phyloP scores from a whole-genome alignment of 1,284 basidiomycete genomes.

The Ganoderma boninense region DNA sequence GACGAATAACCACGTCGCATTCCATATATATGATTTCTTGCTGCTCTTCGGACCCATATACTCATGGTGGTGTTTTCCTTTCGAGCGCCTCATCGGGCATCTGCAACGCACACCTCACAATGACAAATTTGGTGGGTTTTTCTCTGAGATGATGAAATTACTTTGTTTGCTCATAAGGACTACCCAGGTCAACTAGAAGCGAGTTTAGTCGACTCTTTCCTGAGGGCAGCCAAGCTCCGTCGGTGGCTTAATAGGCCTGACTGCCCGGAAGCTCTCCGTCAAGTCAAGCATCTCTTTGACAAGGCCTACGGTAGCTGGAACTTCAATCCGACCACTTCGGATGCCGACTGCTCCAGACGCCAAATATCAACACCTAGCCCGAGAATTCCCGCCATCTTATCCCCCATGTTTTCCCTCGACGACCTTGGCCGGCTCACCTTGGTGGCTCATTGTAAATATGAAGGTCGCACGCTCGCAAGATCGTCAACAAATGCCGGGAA shows the following conservation, averaged over 20 bases:
- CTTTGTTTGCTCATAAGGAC: neutral
- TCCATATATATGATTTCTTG: slow-evolving; percentile 46
- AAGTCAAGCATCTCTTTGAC: slow-evolving; percentile 2
- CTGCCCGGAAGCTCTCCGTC: slow-evolving; percentile 8
- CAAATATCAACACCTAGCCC: neutral
- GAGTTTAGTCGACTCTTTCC: slow-evolving; percentile 11
- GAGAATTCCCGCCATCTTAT: neutral
- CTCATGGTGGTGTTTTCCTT: slow-evolving; percentile 48
- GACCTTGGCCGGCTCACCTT: neutral
- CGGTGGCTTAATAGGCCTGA: slow-evolving; percentile 11
- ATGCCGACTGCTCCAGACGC: neutral
- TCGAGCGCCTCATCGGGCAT: slow-evolving; percentile 44
- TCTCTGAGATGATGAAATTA: neutral
- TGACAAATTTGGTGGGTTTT: slow-evolving; percentile 9
- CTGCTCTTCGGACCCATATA: slow-evolving; percentile 43
- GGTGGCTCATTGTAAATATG: neutral
- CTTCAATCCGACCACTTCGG: neutral
- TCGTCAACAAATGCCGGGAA: slow-evolving; percentile 13
- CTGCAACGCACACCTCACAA: slow-evolving; percentile 17
- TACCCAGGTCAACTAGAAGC: slow-evolving; percentile 12
- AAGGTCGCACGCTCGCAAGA: neutral
- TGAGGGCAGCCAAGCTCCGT: slow-evolving; percentile 11
- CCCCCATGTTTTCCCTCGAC: neutral
- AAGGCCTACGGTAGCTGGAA: neutral
- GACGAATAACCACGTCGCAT: slow-evolving; percentile 35